These are phyloP conservation scores for Calvatia gigantea DNA, from an alignment of 768 basidiomycete genomes.

Conservation along the genomic window DNA sequence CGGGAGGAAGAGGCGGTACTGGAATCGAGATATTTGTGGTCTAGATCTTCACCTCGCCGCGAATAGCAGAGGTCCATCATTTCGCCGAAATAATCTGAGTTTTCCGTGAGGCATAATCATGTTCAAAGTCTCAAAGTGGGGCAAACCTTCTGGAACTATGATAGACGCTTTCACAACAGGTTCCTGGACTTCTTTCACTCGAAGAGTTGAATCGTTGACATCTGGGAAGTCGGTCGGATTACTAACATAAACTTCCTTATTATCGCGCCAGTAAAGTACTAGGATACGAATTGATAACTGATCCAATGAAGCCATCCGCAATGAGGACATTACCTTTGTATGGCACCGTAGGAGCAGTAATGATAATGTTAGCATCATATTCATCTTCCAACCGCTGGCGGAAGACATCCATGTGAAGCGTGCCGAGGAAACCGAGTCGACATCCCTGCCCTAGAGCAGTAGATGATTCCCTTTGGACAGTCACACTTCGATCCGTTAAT, in stretches of 20 bases:
- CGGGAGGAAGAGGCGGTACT: slow-evolving; percentile 52
- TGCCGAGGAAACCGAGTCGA: slow-evolving; percentile 92
- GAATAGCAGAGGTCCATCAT: slow-evolving; percentile 94
- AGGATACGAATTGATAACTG: neutral
- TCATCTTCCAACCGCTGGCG: slow-evolving; percentile 97
- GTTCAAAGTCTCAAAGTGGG: neutral
- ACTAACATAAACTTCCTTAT: slow-evolving; percentile 61
- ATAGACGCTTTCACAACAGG: slow-evolving; percentile 93
- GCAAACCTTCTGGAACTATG: slow-evolving; percentile 84
- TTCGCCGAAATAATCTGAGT: slow-evolving; percentile 82
- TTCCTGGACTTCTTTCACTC: slow-evolving; percentile 80
- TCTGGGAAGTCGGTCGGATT: slow-evolving; percentile 98
- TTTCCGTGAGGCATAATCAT: neutral
- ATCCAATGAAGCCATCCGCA: neutral
- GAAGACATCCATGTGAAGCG: slow-evolving; percentile 95
- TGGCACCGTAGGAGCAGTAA: slow-evolving; percentile 95
- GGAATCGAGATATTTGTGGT: slow-evolving; percentile 79
- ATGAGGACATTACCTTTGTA: slow-evolving; percentile 61
- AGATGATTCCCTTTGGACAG: slow-evolving; percentile 88
- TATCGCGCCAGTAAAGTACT: slow-evolving; percentile 69
- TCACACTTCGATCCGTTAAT: slow-evolving; percentile 85
- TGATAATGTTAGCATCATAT: slow-evolving; percentile 89
- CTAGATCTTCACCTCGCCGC: slow-evolving; percentile 79
- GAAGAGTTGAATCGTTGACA: slow-evolving; percentile 51
- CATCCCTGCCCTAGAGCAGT: slow-evolving; percentile 94